These are phyloP conservation scores for Neopestalotiopsis sp. DNA, from an alignment of 2,329 filamentous ascomycete species.

Conservation along the genomic window DNA sequence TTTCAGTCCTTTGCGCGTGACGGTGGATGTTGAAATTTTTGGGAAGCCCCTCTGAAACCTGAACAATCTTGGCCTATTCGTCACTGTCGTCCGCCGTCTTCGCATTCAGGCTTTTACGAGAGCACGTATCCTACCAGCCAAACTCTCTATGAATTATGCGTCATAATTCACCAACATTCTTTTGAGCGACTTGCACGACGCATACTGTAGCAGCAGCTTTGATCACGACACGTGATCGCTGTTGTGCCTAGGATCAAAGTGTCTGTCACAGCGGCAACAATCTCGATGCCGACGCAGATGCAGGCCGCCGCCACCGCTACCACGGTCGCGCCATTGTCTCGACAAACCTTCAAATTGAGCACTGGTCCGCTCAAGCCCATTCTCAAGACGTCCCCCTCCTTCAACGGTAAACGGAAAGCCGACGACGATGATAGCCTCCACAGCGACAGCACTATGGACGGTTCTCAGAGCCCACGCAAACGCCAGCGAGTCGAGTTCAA, in stretches of 20 bases:
- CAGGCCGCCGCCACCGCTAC: conserved; percentile 29
- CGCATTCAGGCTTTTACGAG: neutral
- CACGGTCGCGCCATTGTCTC: conserved; percentile 30
- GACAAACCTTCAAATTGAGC: conserved; percentile 35
- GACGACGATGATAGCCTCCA: conserved; percentile 49
- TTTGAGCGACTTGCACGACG: neutral
- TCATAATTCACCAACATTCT: neutral
- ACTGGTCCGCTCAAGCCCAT: conserved; percentile 58
- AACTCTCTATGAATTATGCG: neutral
- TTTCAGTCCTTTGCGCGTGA: conserved; percentile 4
- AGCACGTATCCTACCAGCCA: neutral
- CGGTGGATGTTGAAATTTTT: conserved; percentile 16
- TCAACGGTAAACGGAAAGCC: conserved; percentile 47
- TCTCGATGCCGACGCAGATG: conserved; percentile 23
- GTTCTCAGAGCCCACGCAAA: conserved; percentile 54
- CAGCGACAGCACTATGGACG: conserved; percentile 39
- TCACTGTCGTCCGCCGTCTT: neutral
- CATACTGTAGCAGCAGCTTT: neutral
- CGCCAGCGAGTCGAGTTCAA: conserved; percentile 65
- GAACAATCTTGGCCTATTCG: neutral
- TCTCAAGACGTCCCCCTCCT: conserved; percentile 52
- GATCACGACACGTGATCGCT: neutral
- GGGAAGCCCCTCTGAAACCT: conserved; percentile 3
- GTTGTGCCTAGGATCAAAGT: neutral
- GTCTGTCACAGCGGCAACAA: neutral